phyloP scores from a whole-genome alignment of 371 early-diverging fungal genomes.

The Gilbertella persicaria region DNA sequence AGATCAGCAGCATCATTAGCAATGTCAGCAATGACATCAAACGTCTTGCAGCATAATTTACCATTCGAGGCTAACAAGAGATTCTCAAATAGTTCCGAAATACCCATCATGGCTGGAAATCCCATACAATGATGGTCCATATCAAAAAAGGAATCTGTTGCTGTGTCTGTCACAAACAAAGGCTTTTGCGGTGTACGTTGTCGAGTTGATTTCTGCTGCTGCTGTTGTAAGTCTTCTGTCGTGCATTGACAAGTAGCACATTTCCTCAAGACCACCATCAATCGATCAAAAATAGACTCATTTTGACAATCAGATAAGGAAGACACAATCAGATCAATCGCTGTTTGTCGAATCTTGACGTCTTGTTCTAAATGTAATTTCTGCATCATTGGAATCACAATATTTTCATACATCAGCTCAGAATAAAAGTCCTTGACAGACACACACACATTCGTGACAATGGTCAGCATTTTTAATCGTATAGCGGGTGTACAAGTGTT shows the following conservation, averaged over 20 bases:
- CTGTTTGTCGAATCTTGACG: conserved; percentile 42
- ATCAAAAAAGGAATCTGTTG: neutral
- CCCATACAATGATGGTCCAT: conserved; percentile 23
- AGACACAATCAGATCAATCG: conserved; percentile 53
- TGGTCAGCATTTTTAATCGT: conserved; percentile 54
- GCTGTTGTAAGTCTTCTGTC: neutral
- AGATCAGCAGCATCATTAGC: conserved; percentile 42
- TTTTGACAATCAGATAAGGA: conserved; percentile 37
- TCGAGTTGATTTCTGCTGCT: neutral
- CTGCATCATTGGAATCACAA: conserved; percentile 64
- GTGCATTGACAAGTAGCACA: conserved; percentile 49
- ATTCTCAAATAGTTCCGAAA: conserved; percentile 42
- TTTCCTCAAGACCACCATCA: conserved; percentile 43
- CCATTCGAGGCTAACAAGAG: conserved; percentile 33
- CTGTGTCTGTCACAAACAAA: neutral
- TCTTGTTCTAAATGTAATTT: conserved; percentile 56
- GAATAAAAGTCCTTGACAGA: conserved; percentile 63
- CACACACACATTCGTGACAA: conserved; percentile 56
- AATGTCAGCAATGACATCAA: conserved; percentile 48
- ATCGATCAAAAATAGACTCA: conserved; percentile 40
- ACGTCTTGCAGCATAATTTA: conserved; percentile 46
- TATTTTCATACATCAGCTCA: conserved; percentile 46
- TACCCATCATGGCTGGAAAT: conserved; percentile 35
- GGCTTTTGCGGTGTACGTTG: neutral
- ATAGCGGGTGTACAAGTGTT: conserved; percentile 17